Evolutionary conservation across 2,329 filamentous ascomycete species (phyloP).

Genomic region (Pestalotiopsis sp.): DNA sequence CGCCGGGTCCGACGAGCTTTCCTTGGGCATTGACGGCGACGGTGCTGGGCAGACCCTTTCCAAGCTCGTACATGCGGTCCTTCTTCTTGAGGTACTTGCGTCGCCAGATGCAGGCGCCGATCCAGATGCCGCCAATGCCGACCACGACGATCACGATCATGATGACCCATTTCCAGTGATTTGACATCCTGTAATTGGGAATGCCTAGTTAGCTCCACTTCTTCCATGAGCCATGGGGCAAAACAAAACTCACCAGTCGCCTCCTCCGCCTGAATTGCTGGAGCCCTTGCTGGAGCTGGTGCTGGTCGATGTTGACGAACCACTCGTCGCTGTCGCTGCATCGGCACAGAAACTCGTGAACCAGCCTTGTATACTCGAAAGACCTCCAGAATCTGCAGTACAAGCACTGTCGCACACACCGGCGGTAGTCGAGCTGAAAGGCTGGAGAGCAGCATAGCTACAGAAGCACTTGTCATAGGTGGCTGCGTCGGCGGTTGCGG

Average conservation of each 20-base stretch:
- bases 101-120: constrained; percentile 71
- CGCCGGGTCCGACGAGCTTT: constrained; percentile 29
- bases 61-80: constrained; percentile 58
- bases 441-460: constrained; percentile 58
- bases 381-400: constrained; percentile 48
- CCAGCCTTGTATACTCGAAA: constrained; percentile 68
- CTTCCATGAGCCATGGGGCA: too few relatives aligned
- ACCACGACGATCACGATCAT: constrained; percentile 77
- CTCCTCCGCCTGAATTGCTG: constrained; percentile 35
- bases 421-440: constrained; percentile 57
- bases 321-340: constrained; percentile 32
- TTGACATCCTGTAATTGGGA: constrained; percentile 56
- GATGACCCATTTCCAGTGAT: constrained; percentile 79
- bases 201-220: constrained; percentile 2
- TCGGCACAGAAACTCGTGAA: constrained; percentile 66
- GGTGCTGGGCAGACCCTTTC: constrained; percentile 43
- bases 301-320: constrained; percentile 25
- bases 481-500: constrained; percentile 46
- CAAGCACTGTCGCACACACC: constrained; percentile 68
- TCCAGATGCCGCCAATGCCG: constrained; percentile 67
- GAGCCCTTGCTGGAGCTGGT: constrained; percentile 22
- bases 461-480: constrained; percentile 77
- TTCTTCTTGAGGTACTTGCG: constrained; percentile 73
- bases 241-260: constrained; percentile 47
- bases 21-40: constrained; percentile 36